Percentiles rank a stretch among this genome's conserved stretches.
These are phyloP conservation scores for Sugiyamaella valdiviana DNA, from an alignment of 805 yeast species.

Conservation along the genomic window DNA sequence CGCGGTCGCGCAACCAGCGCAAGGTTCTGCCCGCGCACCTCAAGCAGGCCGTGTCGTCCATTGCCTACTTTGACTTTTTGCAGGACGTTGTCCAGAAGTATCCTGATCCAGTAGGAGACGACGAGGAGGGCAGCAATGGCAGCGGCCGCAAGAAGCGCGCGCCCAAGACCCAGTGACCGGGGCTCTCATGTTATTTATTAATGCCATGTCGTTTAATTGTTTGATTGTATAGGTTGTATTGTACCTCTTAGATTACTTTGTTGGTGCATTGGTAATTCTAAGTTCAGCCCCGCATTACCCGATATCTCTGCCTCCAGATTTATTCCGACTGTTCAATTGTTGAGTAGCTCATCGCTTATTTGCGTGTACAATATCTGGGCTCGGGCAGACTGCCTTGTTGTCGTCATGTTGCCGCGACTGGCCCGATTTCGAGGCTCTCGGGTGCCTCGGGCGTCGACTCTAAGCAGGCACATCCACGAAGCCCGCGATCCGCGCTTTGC, in stretches of 20 bases:
- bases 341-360: too few species aligned
- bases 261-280: background rate
- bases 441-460: too few species aligned
- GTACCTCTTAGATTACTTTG: background rate
- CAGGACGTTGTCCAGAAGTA: slow-evolving; percentile 67
- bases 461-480: slow-evolving; percentile 2
- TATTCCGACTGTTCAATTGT: too few species aligned
- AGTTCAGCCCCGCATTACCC: too few species aligned
- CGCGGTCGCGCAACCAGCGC: slow-evolving; percentile 65
- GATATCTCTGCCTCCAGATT: too few species aligned
- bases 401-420: too few species aligned
- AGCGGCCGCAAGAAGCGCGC: slow-evolving; percentile 8
- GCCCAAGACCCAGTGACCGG: slow-evolving; percentile 1
- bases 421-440: too few species aligned
- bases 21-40: slow-evolving; percentile 79
- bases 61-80: slow-evolving; percentile 90
- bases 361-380: too few species aligned
- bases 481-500: slow-evolving; percentile 5
- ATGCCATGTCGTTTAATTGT: too few species aligned
- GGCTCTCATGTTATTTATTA: too few species aligned
- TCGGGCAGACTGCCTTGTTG: too few species aligned
- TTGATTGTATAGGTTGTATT: background rate
- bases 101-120: slow-evolving; percentile 38
- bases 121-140: background rate
- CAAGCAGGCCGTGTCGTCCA: slow-evolving; percentile 72